These are phyloP conservation scores for Leccinum pachyderme DNA, from an alignment of 1,284 basidiomycete species.

Conservation along the genomic window DNA sequence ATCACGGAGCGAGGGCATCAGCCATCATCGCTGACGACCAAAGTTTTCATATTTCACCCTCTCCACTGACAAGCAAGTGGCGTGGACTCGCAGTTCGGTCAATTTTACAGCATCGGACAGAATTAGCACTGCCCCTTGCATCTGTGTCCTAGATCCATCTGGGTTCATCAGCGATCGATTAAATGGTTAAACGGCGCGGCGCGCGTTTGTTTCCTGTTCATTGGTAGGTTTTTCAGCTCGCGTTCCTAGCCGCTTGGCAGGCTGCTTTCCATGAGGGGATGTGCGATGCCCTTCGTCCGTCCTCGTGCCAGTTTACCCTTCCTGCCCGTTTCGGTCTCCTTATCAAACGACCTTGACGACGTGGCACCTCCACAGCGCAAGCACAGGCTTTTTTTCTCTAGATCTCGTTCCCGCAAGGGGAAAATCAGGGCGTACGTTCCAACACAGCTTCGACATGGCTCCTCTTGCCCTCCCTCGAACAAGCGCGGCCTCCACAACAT, in stretches of 20 bases:
- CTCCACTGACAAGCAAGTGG: neutral
- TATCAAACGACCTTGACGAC: slow-evolving; percentile 28
- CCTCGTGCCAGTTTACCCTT: slow-evolving; percentile 33
- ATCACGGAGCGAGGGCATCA: neutral
- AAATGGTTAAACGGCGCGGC: slow-evolving; percentile 5
- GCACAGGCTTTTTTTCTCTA: slow-evolving; percentile 18
- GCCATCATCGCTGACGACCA: slow-evolving; percentile 2
- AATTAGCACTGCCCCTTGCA: slow-evolving; percentile 2
- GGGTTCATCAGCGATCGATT: slow-evolving; percentile 8
- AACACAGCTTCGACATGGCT: slow-evolving; percentile 26
- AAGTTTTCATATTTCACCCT: neutral
- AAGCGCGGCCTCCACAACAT: slow-evolving; percentile 9
- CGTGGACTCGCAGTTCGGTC: neutral
- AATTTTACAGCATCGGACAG: slow-evolving; percentile 6
- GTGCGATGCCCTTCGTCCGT: slow-evolving; percentile 15
- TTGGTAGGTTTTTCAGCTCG: slow-evolving; percentile 14
- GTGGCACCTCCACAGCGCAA: slow-evolving; percentile 23
- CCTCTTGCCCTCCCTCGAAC: slow-evolving; percentile 5
- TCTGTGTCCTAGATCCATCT: slow-evolving; percentile 16
- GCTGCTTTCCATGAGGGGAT: slow-evolving; percentile 28
- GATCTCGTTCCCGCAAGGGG: slow-evolving; percentile 24
- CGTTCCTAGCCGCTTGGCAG: slow-evolving; percentile 22
- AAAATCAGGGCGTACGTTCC: slow-evolving; percentile 30
- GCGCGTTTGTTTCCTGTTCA: slow-evolving; percentile 9
- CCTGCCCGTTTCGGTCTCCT: slow-evolving; percentile 26